A percentile compares a stretch with the other conserved stretches of the same genome.
Evolutionary conservation across 768 basidiomycete genomes (phyloP).

Genomic region (Podaxis mareebaensis): DNA sequence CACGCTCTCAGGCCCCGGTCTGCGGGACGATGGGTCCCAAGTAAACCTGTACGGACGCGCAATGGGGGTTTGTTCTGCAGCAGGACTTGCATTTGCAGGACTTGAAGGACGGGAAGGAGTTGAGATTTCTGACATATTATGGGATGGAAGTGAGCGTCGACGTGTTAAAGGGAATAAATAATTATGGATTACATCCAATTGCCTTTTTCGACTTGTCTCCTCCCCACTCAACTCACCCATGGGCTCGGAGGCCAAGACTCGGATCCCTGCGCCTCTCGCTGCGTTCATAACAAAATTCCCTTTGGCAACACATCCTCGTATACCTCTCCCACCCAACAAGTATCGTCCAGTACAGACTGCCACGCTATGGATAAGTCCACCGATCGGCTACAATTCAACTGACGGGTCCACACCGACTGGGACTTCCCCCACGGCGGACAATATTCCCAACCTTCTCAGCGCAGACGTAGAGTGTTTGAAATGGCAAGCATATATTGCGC

Average conservation of each 20-base stretch:
- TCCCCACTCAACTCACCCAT: background rate
- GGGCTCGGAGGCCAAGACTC: background rate
- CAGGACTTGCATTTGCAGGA: conserved; percentile 40
- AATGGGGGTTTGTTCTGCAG: conserved; percentile 36
- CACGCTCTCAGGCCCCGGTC: conserved; percentile 68
- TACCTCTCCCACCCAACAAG: conserved; percentile 29
- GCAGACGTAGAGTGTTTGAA: conserved; percentile 85
- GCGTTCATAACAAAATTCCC: conserved; percentile 63
- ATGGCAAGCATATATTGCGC: conserved; percentile 84
- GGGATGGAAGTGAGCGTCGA: background rate
- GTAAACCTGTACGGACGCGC: conserved; percentile 71
- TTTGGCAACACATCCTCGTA: conserved; percentile 50
- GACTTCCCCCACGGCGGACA: conserved; percentile 22
- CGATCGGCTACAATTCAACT: conserved; percentile 22
- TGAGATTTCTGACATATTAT: conserved; percentile 45
- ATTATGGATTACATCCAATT: background rate
- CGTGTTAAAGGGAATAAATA: conserved; percentile 9
- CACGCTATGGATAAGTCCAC: conserved; percentile 72
- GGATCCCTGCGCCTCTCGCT: conserved; percentile 33
- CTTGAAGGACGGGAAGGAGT: conserved; percentile 59
- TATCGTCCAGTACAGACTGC: conserved; percentile 23
- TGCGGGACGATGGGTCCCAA: conserved; percentile 64
- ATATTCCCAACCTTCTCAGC: conserved; percentile 46
- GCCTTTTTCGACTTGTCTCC: background rate
- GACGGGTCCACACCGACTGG: background rate